Evolutionary conservation across 73 alveolate species (phyloP).

Genomic region (Paramecium bursaria): DNA sequence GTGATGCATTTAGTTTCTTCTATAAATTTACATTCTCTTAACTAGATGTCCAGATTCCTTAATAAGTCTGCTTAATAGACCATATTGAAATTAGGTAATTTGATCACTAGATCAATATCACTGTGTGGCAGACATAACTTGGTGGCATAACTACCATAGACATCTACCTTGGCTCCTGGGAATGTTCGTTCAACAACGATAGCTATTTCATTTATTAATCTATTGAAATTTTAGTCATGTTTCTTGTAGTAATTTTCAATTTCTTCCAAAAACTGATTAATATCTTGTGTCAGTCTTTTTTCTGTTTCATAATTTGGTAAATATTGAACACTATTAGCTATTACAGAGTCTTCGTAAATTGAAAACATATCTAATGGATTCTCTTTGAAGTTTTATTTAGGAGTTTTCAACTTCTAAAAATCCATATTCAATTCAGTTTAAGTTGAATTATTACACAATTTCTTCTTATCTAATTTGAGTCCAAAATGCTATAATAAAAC

Average conservation of each 20-base stretch:
- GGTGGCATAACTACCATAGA: conserved; percentile 87
- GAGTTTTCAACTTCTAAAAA: not conserved
- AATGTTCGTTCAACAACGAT: conserved; percentile 26
- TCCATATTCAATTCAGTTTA: conserved; percentile 21
- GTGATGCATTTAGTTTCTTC: conserved; percentile 54
- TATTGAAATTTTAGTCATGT: conserved; percentile 55
- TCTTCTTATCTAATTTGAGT: conserved; percentile 9
- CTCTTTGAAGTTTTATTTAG: not conserved
- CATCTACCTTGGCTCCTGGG: conserved; percentile 66
- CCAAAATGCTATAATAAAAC: not conserved
- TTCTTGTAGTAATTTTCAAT: conserved; percentile 56
- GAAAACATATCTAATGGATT: not conserved
- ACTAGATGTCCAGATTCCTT: conserved; percentile 1
- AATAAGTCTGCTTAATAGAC: conserved; percentile 30
- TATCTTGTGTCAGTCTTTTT: conserved; percentile 50
- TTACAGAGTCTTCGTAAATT: conserved; percentile 16
- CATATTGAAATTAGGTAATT: conserved; percentile 50
- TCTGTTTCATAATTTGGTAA: conserved; percentile 45
- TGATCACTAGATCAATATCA: conserved; percentile 85
- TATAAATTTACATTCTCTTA: conserved; percentile 46
- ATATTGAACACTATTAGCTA: not conserved
- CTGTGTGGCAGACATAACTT: conserved; percentile 86
- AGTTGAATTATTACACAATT: not conserved
- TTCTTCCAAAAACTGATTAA: conserved; percentile 64
- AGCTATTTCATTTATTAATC: conserved; percentile 55